These are phyloP conservation scores for Thalassiosira ordinaria DNA, from an alignment of 352 stramenopile genomes.

Conservation along the genomic window DNA sequence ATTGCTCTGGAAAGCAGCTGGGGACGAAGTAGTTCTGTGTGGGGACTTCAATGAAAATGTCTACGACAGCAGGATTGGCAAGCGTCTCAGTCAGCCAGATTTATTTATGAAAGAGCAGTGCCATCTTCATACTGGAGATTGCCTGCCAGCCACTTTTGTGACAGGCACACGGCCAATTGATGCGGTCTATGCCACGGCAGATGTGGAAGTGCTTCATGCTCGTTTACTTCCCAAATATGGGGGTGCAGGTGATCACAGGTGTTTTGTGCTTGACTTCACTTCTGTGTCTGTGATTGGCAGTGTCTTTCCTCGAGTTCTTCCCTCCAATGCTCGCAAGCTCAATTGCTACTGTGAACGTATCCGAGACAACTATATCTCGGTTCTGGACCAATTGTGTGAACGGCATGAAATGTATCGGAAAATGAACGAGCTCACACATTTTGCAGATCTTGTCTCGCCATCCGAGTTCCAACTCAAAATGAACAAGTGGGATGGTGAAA, in stretches of 20 bases:
- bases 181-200: neutral
- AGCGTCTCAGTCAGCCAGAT: neutral
- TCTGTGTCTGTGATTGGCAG: neutral
- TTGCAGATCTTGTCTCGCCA: neutral
- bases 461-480: slow-evolving; percentile 13
- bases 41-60: slow-evolving; percentile 52
- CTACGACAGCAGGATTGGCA: slow-evolving; percentile 5
- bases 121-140: neutral
- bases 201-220: neutral
- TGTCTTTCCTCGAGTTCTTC: neutral
- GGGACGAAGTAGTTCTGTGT: slow-evolving; percentile 40
- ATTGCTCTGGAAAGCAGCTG: slow-evolving; percentile 22
- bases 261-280: neutral
- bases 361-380: neutral
- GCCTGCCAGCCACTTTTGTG: neutral
- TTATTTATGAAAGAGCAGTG: slow-evolving; percentile 25
- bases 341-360: neutral
- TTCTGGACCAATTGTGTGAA: neutral
- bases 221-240: neutral
- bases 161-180: neutral
- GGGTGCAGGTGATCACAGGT: neutral
- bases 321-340: neutral
- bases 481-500: slow-evolving; percentile 14
- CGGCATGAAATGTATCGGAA: slow-evolving; percentile 3
- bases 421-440: neutral